Evolutionary conservation across 2,329 filamentous ascomycete genomes (phyloP), one percentile per base, ranked within the genome.

Genomic region (Polytolypa hystricis): DNA sequence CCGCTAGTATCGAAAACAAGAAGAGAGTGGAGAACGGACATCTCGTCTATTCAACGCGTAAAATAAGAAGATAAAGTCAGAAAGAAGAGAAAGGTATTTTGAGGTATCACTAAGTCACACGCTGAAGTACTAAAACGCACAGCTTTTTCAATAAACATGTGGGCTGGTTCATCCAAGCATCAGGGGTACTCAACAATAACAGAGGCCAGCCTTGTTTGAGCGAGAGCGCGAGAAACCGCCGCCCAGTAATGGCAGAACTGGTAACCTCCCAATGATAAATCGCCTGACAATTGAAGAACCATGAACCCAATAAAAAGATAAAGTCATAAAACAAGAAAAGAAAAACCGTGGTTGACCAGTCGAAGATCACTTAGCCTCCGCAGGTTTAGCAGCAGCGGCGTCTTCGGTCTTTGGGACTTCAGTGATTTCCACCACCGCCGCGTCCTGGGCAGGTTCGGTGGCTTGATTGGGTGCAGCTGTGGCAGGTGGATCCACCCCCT

Each of bases 61-160:
- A n/a, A n/a, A n/a, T n/a, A n/a, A n/a, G n/a, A n/a, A n/a, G n/a
- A n/a, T n/a, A n/a, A n/a, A n/a, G n/a, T n/a, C n/a, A n/a, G n/a
- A n/a, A n/a, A n/a, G n/a, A n/a, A n/a, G n/a, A n/a, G n/a, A n/a
- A n/a, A n/a, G n/a, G n/a, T n/a, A 19, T n/a, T 18, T 28, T 26
- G 23, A 27, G 25, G 25, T 35, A 35, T 35, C 33, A 35, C 21
- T 16, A 35, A 31, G 20, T 17, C 20, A 12, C n/a, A 35, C 23
- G 11, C 16, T 28, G 16, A 29, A 32, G 17, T 11, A 32, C 17
- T 32, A 20, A 32, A 35, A 29, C 21, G 16, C 7, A 15, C 36
- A 14, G 26, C 14, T 14, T 39, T 25, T 21, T 30, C n/a, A n/a
- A n/a, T n/a, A n/a, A n/a, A n/a, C n/a, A n/a, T n/a, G n/a, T n/a